A percentile compares a stretch with the other conserved stretches of the same genome.
Evolutionary conservation across 2,329 filamentous ascomycete genomes (phyloP).

Genomic region (Drechslera avenae): DNA sequence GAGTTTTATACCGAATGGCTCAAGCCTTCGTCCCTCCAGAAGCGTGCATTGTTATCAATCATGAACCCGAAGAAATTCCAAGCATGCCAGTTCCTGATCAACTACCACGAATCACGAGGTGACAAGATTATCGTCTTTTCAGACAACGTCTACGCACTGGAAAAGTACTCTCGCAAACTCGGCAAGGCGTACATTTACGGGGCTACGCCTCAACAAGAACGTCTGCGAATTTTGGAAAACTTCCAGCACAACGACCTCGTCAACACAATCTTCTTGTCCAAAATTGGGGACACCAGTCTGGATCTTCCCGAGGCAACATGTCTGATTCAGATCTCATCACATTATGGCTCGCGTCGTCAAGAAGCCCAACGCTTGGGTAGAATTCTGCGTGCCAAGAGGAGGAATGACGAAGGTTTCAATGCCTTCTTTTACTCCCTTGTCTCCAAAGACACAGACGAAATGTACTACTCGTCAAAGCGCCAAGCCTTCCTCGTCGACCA

Average conservation of each 20-base stretch:
- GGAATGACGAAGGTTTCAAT: slow-evolving; percentile 98
- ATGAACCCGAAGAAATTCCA: slow-evolving; percentile 99
- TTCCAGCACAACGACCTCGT: slow-evolving; percentile 91
- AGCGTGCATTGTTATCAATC: slow-evolving; percentile 77
- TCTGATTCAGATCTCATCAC: slow-evolving; percentile 94
- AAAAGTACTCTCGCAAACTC: slow-evolving; percentile 82
- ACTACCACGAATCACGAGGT: slow-evolving; percentile 91
- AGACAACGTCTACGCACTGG: slow-evolving; percentile 92
- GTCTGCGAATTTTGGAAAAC: slow-evolving; percentile 85
- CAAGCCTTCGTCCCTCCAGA: slow-evolving; percentile 65
- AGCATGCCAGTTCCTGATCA: slow-evolving; percentile 96
- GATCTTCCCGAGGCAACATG: slow-evolving; percentile 96
- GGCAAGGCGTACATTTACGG: slow-evolving; percentile 91
- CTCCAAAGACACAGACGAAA: slow-evolving; percentile 95
- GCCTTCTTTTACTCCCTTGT: slow-evolving; percentile 98
- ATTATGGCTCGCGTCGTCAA: slow-evolving; percentile 95
- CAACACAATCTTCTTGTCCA: slow-evolving; percentile 93
- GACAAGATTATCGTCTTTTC: slow-evolving; percentile 99
- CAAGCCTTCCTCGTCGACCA: slow-evolving; percentile 98
- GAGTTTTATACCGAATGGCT: slow-evolving; percentile 98
- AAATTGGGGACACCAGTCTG: slow-evolving; percentile 97
- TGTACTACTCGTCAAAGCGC: slow-evolving; percentile 95
- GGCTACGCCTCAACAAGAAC: slow-evolving; percentile 82
- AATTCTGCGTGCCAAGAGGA: slow-evolving; percentile 90
- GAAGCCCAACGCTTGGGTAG: slow-evolving; percentile 93